Base-by-base conservation (phyloP, 768 basidiomycete genomes). In the Suillus bovinus region DNA sequence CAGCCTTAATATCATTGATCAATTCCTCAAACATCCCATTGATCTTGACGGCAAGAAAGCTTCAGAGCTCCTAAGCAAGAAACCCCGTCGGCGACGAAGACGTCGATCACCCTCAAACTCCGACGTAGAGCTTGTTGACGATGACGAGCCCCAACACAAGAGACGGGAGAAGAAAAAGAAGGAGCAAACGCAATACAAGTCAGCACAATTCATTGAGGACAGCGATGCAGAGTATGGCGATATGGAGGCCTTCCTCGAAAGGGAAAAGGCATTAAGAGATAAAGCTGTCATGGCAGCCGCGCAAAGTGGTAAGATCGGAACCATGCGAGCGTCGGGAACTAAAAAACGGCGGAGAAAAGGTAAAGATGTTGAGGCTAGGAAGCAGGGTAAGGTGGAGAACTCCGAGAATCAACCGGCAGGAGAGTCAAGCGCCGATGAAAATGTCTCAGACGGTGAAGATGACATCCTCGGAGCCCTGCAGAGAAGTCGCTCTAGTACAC, bases 181-280 rank as follows among this genome's bases (percentile, higher is more conserved):
- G 71, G 90, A 91, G 71, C 84, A 84, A 71, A 83, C 87, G 77
- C 79, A 79, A 63, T 95, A 91, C 81, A 94, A 94, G 74, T 92
- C 90, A 8, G 93, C 93, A 11, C 89, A 93, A 73, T 92, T 96
- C 72, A 94, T 96, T 72, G 87, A 91, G 70, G 94, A 97, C 76
- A 93, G 91, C 64, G 95, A 97, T 68, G 88, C 81, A 60, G 92
- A 93, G 72, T 86, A 86, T 61, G 91, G 84, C 17, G 88, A 90
- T 70, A 89, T 94, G 74, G 88, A 90, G 56, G 85, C 81, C 6
- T 97, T 97, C 81, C 85, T 94, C 61, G 88, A 82, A 74, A 84
- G 81, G 69, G 95, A 96, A 76, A 84, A 82, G 68, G 78, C 64
- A 57, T 73, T 85, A 69, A 81, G 90, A 53, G 84, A 85, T 70